A percentile compares a stretch with the other conserved stretches of the same genome.
These are phyloP conservation scores for Pseudogymnoascus sp. DNA, from an alignment of 2,329 filamentous ascomycete species.

Conservation along the genomic window DNA sequence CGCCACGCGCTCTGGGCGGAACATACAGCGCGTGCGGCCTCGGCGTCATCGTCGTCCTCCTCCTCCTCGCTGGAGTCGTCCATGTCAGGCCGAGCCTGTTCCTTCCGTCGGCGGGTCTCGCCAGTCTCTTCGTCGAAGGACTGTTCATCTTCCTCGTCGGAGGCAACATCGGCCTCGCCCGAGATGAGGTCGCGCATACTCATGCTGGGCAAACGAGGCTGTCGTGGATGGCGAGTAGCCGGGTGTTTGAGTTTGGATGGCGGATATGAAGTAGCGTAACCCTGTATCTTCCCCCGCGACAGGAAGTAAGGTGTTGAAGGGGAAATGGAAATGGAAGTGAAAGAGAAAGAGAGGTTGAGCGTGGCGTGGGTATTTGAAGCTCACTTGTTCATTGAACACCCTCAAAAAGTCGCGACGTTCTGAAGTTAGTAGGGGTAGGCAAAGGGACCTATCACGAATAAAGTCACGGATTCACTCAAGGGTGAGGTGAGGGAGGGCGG, in stretches of 20 bases:
- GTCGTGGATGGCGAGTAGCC: not conserved
- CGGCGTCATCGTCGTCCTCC: slow-evolving; percentile 85
- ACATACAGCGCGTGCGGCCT: slow-evolving; percentile 66
- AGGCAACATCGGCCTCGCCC: slow-evolving; percentile 76
- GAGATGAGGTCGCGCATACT: slow-evolving; percentile 74
- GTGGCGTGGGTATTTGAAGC: not conserved
- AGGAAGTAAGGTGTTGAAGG: not conserved
- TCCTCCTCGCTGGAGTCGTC: slow-evolving; percentile 90
- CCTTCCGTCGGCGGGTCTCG: slow-evolving; percentile 41
- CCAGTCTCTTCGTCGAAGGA: slow-evolving; percentile 71
- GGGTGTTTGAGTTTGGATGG: not conserved
- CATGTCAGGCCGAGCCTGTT: slow-evolving; percentile 36
- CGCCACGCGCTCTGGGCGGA: slow-evolving; percentile 9
- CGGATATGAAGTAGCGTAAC: not conserved
- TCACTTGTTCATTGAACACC: not conserved
- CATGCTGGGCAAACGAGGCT: slow-evolving; percentile 36
- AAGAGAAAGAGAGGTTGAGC: not conserved
- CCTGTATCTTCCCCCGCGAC: not conserved
- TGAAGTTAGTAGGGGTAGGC: not conserved
- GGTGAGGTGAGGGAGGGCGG: not conserved
- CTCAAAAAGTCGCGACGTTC: not conserved
- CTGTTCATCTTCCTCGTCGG: slow-evolving; percentile 74
- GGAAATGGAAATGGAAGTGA: not conserved
- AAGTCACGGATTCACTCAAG: not conserved
- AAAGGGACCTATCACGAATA: not conserved